phyloP scores from a whole-genome alignment of 2,329 filamentous ascomycete genomes.

The Chaetomium olivaceum region DNA sequence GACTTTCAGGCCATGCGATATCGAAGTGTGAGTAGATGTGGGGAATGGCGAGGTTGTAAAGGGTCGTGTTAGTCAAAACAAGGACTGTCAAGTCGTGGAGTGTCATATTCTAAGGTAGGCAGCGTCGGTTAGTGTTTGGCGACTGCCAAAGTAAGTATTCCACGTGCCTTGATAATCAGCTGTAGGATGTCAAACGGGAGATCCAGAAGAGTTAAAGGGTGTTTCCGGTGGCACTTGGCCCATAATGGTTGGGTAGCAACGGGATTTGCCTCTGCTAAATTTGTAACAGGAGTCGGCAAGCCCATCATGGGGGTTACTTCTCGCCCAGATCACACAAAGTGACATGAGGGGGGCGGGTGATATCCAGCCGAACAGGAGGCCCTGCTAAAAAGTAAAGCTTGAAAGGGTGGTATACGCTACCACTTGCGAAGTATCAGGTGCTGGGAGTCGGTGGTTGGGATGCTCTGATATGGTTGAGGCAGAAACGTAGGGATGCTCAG shows the following conservation, averaged over 20 bases:
- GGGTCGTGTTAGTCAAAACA: slow-evolving; percentile 73
- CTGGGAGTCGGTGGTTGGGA: background rate
- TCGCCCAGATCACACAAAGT: slow-evolving; percentile 10
- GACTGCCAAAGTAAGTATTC: background rate
- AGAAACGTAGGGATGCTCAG: background rate
- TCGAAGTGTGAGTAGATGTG: slow-evolving; percentile 84
- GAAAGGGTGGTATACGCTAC: background rate
- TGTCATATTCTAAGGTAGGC: slow-evolving; percentile 63
- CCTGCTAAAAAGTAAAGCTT: background rate
- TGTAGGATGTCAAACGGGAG: slow-evolving; percentile 77
- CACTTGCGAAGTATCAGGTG: background rate
- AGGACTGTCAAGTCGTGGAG: slow-evolving; percentile 80
- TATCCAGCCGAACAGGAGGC: background rate
- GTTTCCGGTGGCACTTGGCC: slow-evolving; percentile 58
- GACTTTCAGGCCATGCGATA: slow-evolving; percentile 73
- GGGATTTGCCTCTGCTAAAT: slow-evolving; percentile 22
- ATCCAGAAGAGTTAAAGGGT: slow-evolving; percentile 67
- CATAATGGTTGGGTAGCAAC: slow-evolving; percentile 59
- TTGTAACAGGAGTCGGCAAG: background rate
- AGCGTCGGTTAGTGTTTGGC: slow-evolving; percentile 13
- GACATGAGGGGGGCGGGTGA: slow-evolving; percentile 16
- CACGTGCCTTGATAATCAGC: slow-evolving; percentile 70
- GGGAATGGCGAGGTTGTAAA: slow-evolving; percentile 73
- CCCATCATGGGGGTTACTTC: slow-evolving; percentile 24
- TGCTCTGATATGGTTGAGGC: background rate